phyloP scores from a whole-genome alignment of 805 yeast genomes.

The Yamadazyma sp. region DNA sequence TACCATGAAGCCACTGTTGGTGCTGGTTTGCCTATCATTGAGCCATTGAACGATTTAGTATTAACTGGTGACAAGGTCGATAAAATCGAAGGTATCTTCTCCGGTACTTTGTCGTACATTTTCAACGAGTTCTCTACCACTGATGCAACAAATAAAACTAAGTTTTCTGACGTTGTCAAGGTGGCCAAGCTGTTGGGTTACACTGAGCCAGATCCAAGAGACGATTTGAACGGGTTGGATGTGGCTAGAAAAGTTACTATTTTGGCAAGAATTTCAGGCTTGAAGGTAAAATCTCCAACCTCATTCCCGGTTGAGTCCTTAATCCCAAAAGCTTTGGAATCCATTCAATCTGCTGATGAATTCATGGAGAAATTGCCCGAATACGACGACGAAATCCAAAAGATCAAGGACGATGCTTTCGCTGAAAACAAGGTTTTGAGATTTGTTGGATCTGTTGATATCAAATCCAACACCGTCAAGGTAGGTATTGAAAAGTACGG shows the following conservation, averaged over 20 bases:
- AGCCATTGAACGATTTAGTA: constrained; percentile 83
- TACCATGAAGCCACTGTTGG: constrained; percentile 99
- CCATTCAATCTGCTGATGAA: constrained; percentile 69
- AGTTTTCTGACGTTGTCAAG: constrained; percentile 86
- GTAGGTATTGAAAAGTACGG: constrained; percentile 90
- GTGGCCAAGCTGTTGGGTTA: constrained; percentile 90
- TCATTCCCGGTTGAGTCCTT: constrained; percentile 93
- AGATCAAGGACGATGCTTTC: constrained; percentile 77
- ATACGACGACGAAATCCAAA: constrained; percentile 76
- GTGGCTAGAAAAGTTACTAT: constrained; percentile 98
- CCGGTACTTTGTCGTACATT: constrained; percentile 93
- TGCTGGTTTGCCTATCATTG: constrained; percentile 94
- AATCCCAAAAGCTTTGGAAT: constrained; percentile 83
- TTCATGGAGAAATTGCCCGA: constrained; percentile 79
- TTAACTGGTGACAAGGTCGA: constrained; percentile 91
- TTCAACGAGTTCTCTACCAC: constrained; percentile 89
- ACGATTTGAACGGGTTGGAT: constrained; percentile 95
- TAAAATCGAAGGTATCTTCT: constrained; percentile 92
- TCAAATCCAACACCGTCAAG: constrained; percentile 63
- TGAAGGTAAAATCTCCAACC: constrained; percentile 79
- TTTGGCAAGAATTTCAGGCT: constrained; percentile 89
- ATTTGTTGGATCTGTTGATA: constrained; percentile 89
- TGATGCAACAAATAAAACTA: constrained; percentile 52
- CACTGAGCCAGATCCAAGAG: constrained; percentile 99
- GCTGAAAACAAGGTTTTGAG: constrained; percentile 83